Base-by-base conservation (phyloP, 1,284 basidiomycete genomes). In the Sporisorium sorghi region DNA sequence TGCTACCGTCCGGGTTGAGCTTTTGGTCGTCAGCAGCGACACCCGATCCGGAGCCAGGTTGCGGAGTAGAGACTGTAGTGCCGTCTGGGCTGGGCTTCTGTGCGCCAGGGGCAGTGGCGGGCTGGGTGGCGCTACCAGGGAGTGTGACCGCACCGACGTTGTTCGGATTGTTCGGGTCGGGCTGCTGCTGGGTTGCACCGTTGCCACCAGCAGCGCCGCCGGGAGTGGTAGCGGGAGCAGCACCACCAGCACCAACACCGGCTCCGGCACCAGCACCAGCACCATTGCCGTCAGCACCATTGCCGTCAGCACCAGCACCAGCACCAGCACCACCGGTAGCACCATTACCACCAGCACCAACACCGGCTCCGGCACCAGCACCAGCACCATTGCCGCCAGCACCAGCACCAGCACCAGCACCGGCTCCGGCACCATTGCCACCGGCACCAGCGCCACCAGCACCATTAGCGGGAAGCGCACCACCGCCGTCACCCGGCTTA, bases 11-110 rank as follows among this genome's bases (percentile, higher is more conserved):
- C 4, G 40, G 21, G 15, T 30, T 23, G 30, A 17, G 28, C 39
- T 54, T 23, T 51, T 2, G 26, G 28, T n/a, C 14, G 28, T 30
- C 47, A 37, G 46, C 9, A 14, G 42, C 23, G n/a, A n/a, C n/a
- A n/a, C n/a, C n/a, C n/a, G n/a, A n/a, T n/a, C n/a, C n/a, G n/a
- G n/a, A n/a, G n/a, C n/a, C n/a, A n/a, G n/a, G n/a, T n/a, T n/a
- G n/a, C n/a, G n/a, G 15, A 37, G n/a, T 30, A 14, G 26, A 10
- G 37, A 15, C 12, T 14, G 9, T 3, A n/a, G 24, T 37, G 26
- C 50, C 33, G 39, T 40, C 50, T 4, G 40, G 21, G 15, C 21
- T 23, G 30, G 24, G 40, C 28, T 54, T 23, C 51, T 53, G 53
- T 11, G 1, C 32, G 8, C 46, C 42, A 35, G n/a, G 28, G 10